A percentile compares a stretch with the other conserved stretches of the same genome.
Evolutionary conservation across 2,329 filamentous ascomycete genomes (phyloP).

Genomic region (Colletotrichum siamense): DNA sequence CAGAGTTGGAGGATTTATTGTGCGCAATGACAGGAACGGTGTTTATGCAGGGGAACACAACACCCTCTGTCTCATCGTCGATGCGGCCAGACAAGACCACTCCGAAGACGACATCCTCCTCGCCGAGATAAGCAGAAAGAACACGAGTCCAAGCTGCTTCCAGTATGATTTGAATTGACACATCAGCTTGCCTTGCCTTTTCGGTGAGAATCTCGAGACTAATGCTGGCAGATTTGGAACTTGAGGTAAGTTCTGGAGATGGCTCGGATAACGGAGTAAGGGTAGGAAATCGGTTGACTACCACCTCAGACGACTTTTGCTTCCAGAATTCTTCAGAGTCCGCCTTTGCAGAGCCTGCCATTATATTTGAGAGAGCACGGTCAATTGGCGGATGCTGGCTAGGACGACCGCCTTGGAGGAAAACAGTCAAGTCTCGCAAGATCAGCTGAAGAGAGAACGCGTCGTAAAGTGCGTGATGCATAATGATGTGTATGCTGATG

Average conservation of each 20-base stretch:
- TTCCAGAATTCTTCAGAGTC: constrained; percentile 67
- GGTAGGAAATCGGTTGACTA: constrained; percentile 76
- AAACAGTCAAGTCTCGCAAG: constrained; percentile 59
- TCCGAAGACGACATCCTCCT: constrained; percentile 77
- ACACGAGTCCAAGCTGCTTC: constrained; percentile 82
- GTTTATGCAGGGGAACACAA: constrained; percentile 79
- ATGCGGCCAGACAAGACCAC: constrained; percentile 79
- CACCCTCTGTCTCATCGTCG: constrained; percentile 60
- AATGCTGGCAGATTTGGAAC: constrained; percentile 21
- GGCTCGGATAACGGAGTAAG: constrained; percentile 66
- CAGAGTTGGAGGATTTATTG: constrained; percentile 56
- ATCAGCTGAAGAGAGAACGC: constrained; percentile 74
- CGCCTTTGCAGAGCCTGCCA: constrained; percentile 35
- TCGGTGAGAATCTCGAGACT: constrained; percentile 55
- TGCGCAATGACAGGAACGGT: constrained; percentile 77
- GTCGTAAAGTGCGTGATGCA: constrained; percentile 88
- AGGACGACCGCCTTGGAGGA: constrained; percentile 28
- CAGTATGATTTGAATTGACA: constrained; percentile 77
- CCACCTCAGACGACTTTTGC: constrained; percentile 52
- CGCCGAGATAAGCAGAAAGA: constrained; percentile 78
- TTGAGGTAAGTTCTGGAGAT: neutral
- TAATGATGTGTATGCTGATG: constrained; percentile 48
- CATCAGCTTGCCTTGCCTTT: constrained; percentile 60
- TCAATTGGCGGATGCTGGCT: constrained; percentile 30
- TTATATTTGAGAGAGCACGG: constrained; percentile 44